Evolutionary conservation across 768 basidiomycete species (phyloP).

Genomic region (Phlebiopsis gigantea): DNA sequence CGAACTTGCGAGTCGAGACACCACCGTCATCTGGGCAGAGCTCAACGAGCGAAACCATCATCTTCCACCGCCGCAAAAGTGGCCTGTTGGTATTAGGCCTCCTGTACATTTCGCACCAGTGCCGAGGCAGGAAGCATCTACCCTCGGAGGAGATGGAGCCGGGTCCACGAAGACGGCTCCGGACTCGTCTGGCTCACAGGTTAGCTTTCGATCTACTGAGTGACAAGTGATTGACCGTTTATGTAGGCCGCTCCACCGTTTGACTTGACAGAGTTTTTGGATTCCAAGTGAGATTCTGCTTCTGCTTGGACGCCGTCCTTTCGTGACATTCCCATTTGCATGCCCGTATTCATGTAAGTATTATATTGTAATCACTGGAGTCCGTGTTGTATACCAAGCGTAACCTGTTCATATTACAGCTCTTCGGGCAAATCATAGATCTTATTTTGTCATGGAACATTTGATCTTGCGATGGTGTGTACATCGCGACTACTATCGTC

Average conservation of each 20-base stretch:
- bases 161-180: not conserved
- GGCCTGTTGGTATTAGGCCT: slow-evolving; percentile 39
- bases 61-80: slow-evolving; percentile 31
- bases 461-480: no score
- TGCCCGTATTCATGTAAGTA: not conserved
- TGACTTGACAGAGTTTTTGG: slow-evolving; percentile 48
- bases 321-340: not conserved
- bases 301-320: not conserved
- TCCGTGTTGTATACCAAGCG: not conserved
- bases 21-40: slow-evolving; percentile 52
- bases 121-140: not conserved
- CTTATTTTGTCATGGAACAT: no score
- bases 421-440: no score
- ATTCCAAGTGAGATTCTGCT: slow-evolving; percentile 27
- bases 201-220: no score
- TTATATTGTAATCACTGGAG: not conserved
- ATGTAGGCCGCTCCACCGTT: slow-evolving; percentile 49
- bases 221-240: no score
- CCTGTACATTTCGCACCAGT: slow-evolving; percentile 28
- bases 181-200: not conserved
- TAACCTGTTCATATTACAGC: not conserved
- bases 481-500: no score
- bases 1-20: slow-evolving; percentile 64
- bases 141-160: not conserved
- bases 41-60: slow-evolving; percentile 47